Evolutionary conservation across 768 basidiomycete genomes (phyloP).

Genomic region (Hydnomerulius pinastri): DNA sequence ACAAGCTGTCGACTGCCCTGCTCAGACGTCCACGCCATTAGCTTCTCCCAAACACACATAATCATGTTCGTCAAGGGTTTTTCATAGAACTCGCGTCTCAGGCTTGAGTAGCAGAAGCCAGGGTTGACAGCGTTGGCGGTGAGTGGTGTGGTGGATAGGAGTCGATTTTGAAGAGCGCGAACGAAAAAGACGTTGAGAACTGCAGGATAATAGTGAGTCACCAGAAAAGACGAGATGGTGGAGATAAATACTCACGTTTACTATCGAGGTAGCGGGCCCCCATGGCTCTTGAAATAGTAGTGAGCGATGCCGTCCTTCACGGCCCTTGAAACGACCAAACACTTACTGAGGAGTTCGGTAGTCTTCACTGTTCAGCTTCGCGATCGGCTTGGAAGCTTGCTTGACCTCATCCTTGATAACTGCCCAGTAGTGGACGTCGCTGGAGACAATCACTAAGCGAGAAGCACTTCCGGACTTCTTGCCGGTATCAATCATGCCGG

Average conservation of each 20-base stretch:
- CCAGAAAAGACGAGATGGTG: not conserved
- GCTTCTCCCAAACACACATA: slow-evolving; percentile 4
- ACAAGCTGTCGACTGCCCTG: slow-evolving; percentile 39
- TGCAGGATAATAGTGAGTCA: slow-evolving; percentile 1
- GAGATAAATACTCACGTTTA: slow-evolving; percentile 25
- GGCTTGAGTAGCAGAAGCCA: slow-evolving; percentile 32
- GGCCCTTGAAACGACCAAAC: not conserved
- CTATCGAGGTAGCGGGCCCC: slow-evolving; percentile 20
- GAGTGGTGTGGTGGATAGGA: slow-evolving; percentile 22
- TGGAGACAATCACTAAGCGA: slow-evolving; percentile 35
- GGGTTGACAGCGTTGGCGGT: slow-evolving; percentile 29
- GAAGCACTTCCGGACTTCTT: slow-evolving; percentile 20
- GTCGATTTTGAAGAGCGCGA: slow-evolving; percentile 25
- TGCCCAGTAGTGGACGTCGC: slow-evolving; percentile 25
- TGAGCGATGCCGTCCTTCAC: not conserved
- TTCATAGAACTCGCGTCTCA: slow-evolving; percentile 12
- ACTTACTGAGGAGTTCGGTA: slow-evolving; percentile 23
- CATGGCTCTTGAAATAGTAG: slow-evolving; percentile 14
- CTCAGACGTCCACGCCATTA: slow-evolving; percentile 24
- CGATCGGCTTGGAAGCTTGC: slow-evolving; percentile 20
- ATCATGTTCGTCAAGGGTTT: not conserved
- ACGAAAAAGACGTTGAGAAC: slow-evolving; percentile 34
- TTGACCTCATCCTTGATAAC: slow-evolving; percentile 22
- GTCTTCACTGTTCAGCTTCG: slow-evolving; percentile 23
- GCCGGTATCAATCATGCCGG: slow-evolving; percentile 28